phyloP scores from a whole-genome alignment of 345 rosid genomes.

The Citrus sinensis region DNA sequence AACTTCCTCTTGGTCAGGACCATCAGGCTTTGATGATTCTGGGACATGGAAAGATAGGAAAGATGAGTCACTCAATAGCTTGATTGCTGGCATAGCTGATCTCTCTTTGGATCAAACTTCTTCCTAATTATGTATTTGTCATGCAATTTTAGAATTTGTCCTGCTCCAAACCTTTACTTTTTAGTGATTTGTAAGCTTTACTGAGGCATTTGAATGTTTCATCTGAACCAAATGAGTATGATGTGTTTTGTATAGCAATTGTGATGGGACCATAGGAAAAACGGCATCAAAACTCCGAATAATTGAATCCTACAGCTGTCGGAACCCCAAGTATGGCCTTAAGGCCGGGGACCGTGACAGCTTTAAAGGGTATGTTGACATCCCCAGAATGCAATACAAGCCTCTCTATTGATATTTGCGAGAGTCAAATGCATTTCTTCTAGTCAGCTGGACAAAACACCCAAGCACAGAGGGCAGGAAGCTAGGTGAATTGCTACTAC shows the following conservation, averaged over 20 bases:
- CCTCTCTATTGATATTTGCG: not conserved
- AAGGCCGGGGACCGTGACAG: not conserved
- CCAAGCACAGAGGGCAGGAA: not conserved
- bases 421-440: not conserved
- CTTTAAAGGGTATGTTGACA: not conserved
- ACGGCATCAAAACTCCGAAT: not conserved
- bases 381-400: not conserved
- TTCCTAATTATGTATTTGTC: not conserved
- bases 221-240: not conserved
- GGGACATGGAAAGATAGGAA: conserved; percentile 22
- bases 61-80: conserved; percentile 34
- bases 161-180: not conserved
- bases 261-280: not conserved
- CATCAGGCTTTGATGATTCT: conserved; percentile 26
- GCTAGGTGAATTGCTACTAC: not conserved
- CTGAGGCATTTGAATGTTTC: not conserved
- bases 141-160: not conserved
- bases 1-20: conserved; percentile 14
- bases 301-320: not conserved
- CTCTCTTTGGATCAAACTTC: conserved; percentile 36
- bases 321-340: not conserved
- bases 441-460: not conserved
- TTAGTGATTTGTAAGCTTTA: not conserved
- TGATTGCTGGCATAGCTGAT: conserved; percentile 51
- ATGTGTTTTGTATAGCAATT: not conserved